Percentiles rank a stretch among this genome's conserved stretches.
These are phyloP conservation scores for Hymenoscyphus albidus DNA, from an alignment of 2,329 filamentous ascomycete genomes.

Conservation along the genomic window DNA sequence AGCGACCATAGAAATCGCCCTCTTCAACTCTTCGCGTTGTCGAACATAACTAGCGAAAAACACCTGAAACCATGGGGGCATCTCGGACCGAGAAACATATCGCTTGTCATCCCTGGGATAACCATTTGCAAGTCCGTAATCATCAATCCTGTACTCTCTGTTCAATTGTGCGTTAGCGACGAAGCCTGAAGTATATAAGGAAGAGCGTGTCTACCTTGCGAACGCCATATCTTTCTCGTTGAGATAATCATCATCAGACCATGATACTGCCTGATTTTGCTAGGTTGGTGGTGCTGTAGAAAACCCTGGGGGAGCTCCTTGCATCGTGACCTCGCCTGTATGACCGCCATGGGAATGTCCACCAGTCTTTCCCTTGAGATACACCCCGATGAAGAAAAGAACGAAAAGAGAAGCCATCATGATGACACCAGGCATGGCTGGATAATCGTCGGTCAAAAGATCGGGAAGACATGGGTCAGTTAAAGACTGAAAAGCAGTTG, in stretches of 20 bases:
- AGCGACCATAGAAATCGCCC: slow-evolving; percentile 43
- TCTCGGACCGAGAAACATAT: slow-evolving; percentile 39
- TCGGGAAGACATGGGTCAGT: slow-evolving; percentile 57
- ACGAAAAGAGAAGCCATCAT: slow-evolving; percentile 43
- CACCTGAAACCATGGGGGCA: slow-evolving; percentile 60
- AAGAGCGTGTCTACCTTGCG: slow-evolving; percentile 6
- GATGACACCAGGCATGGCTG: slow-evolving; percentile 46
- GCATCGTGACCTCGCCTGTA: slow-evolving; percentile 13
- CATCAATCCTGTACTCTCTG: slow-evolving; percentile 4
- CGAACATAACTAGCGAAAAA: slow-evolving; percentile 62
- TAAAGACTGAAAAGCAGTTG: slow-evolving; percentile 64
- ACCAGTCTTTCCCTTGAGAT: slow-evolving; percentile 38
- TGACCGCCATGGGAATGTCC: slow-evolving; percentile 21
- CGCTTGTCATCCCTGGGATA: not conserved
- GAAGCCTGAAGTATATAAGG: not conserved
- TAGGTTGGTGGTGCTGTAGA: slow-evolving; percentile 11
- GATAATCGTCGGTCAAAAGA: slow-evolving; percentile 44
- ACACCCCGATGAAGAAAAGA: slow-evolving; percentile 51
- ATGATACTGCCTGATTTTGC: not conserved
- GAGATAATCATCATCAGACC: slow-evolving; percentile 13
- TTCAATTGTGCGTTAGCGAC: not conserved
- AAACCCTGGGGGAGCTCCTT: slow-evolving; percentile 12
- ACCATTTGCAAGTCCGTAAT: slow-evolving; percentile 1
- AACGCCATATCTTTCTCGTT: slow-evolving; percentile 14
- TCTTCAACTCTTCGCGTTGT: slow-evolving; percentile 56